These are phyloP conservation scores for Fomitopsis pinicola DNA, from an alignment of 1,284 basidiomycete genomes.

Conservation along the genomic window DNA sequence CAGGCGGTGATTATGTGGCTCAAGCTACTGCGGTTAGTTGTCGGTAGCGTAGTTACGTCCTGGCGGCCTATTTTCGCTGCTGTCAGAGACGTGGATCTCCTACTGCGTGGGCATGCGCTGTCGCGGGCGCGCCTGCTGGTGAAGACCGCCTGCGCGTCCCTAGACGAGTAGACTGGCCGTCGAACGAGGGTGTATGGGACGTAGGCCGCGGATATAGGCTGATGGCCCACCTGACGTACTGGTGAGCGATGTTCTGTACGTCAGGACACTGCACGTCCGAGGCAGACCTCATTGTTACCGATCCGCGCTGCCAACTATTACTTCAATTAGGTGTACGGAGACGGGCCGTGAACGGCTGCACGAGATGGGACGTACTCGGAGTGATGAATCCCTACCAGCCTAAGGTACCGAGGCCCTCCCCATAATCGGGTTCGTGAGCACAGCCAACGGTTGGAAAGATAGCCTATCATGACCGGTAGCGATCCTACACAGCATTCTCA, in stretches of 20 bases:
- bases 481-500: too few species aligned
- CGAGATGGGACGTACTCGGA: too few species aligned
- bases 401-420: too few species aligned
- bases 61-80: background rate
- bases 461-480: too few species aligned
- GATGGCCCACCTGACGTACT: background rate
- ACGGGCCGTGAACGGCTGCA: background rate
- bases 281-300: background rate
- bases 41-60: background rate
- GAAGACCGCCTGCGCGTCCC: background rate
- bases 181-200: background rate
- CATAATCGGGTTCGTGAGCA: too few species aligned
- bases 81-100: background rate
- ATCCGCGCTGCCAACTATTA: background rate
- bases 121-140: background rate
- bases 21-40: background rate
- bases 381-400: too few species aligned
- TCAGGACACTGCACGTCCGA: background rate
- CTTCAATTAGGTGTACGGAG: background rate
- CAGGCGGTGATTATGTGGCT: background rate
- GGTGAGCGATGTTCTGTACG: background rate
- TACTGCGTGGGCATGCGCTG: background rate
- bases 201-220: background rate
- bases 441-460: too few species aligned
- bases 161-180: background rate